These are phyloP conservation scores for Myxozyma monticola DNA, from an alignment of 805 yeast genomes.

Conservation along the genomic window DNA sequence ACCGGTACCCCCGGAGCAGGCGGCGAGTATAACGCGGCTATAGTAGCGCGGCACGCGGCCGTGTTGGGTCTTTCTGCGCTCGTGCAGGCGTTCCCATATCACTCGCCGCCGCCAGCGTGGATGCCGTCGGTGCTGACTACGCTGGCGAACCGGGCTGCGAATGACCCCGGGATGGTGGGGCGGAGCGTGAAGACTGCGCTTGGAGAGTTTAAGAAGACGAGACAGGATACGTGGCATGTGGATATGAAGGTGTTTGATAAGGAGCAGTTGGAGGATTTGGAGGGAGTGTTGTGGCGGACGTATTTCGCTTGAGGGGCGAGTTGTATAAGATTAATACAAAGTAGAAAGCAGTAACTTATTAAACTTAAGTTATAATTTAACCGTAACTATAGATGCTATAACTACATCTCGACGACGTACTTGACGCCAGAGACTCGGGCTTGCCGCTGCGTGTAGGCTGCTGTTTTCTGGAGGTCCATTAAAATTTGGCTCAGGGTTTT, in stretches of 20 bases:
- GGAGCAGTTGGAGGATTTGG: conserved; percentile 83
- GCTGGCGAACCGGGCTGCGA: conserved; percentile 68
- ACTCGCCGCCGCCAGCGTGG: conserved; percentile 91
- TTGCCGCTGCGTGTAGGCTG: too few species aligned
- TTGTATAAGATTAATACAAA: too few species aligned
- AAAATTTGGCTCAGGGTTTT: too few species aligned
- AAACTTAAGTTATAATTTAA: too few species aligned
- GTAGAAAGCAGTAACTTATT: too few species aligned
- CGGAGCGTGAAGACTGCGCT: conserved; percentile 77
- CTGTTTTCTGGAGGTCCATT: too few species aligned
- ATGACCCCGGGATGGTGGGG: conserved; percentile 76
- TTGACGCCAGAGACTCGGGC: too few species aligned
- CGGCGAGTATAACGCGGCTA: conserved; percentile 39
- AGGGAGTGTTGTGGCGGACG: conserved; percentile 91
- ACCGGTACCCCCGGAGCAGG: conserved; percentile 14
- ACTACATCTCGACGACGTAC: too few species aligned
- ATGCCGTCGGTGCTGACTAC: conserved; percentile 69
- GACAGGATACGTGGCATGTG: conserved; percentile 96
- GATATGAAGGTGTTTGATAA: conserved; percentile 73
- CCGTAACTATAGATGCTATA: too few species aligned
- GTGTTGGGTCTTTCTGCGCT: conserved; percentile 86
- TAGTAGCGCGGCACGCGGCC: conserved; percentile 71
- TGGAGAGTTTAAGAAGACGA: conserved; percentile 81
- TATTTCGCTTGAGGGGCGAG: conserved; percentile 64
- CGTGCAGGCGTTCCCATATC: conserved; percentile 84